These are phyloP conservation scores for Huntiella savannae DNA, from an alignment of 2,329 filamentous ascomycete genomes.

Conservation along the genomic window DNA sequence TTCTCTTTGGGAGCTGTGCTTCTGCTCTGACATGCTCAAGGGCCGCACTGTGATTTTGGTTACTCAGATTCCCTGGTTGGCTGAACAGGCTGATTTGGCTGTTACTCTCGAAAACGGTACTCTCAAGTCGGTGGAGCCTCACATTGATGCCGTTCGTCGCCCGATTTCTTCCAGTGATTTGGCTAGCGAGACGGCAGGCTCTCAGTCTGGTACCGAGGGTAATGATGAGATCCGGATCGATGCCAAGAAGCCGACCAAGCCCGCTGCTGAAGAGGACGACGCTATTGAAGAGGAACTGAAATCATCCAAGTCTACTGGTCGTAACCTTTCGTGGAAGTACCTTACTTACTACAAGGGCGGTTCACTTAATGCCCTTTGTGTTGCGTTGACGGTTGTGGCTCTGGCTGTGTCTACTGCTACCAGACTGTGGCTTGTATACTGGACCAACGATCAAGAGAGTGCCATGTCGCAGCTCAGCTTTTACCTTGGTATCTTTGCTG, in stretches of 20 bases:
- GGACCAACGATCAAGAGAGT: constrained; percentile 19
- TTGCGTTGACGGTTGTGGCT: constrained; percentile 4
- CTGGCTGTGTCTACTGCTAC: constrained; percentile 8
- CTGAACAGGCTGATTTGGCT: constrained; percentile 29
- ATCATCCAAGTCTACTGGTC: constrained; percentile 9
- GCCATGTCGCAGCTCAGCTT: constrained; percentile 27
- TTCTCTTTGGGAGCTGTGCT: constrained; percentile 36
- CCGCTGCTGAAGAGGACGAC: constrained; percentile 2
- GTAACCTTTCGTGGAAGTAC: constrained; percentile 17
- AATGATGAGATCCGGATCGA: neutral
- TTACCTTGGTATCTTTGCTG: constrained; percentile 34
- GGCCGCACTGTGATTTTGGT: constrained; percentile 37
- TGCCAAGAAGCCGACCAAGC: neutral
- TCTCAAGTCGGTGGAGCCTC: constrained; percentile 23
- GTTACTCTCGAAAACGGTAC: constrained; percentile 28
- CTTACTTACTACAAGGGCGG: constrained; percentile 21
- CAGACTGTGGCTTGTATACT: constrained; percentile 29
- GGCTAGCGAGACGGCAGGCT: constrained; percentile 14
- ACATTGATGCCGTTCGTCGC: constrained; percentile 26
- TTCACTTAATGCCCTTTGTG: constrained; percentile 2
- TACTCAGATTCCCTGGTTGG: constrained; percentile 35
- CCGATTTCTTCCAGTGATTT: constrained; percentile 15
- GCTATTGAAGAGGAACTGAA: constrained; percentile 11
- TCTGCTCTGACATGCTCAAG: constrained; percentile 34
- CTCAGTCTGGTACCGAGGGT: constrained; percentile 1